Conservation (phyloP, 2,329 filamentous ascomycete genomes). For the Colletotrichum chlorophyti region DNA sequence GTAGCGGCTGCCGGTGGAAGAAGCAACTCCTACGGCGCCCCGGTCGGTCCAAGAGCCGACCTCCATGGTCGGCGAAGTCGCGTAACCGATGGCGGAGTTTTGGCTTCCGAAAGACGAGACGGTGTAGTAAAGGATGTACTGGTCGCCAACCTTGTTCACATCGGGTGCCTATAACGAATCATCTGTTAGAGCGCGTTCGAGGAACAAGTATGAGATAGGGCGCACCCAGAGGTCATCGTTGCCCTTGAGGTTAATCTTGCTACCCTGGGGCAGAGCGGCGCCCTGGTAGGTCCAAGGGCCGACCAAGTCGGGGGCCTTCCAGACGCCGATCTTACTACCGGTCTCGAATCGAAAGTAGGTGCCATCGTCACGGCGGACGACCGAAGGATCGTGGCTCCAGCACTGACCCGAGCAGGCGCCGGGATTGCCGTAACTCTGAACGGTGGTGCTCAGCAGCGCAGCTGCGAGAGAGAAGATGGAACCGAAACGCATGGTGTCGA, state of each 20-base stretch:
- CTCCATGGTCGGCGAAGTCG: slow-evolving; percentile 53
- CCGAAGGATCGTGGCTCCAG: slow-evolving; percentile 45
- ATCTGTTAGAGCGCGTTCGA: not conserved
- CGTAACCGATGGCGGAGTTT: slow-evolving; percentile 65
- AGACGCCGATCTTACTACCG: slow-evolving; percentile 46
- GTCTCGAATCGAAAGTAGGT: slow-evolving; percentile 52
- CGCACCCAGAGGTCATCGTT: slow-evolving; percentile 51
- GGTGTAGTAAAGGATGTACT: slow-evolving; percentile 73
- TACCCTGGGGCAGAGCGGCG: slow-evolving; percentile 44
- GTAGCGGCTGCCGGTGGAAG: slow-evolving; percentile 50
- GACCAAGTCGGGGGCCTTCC: slow-evolving; percentile 42
- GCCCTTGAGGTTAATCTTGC: slow-evolving; percentile 46
- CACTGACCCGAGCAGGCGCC: slow-evolving; percentile 45
- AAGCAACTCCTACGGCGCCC: slow-evolving; percentile 59
- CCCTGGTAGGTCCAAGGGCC: slow-evolving; percentile 52
- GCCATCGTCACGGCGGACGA: slow-evolving; percentile 47
- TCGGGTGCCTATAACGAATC: slow-evolving; percentile 63
- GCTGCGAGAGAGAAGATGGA: slow-evolving; percentile 20
- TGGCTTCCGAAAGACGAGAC: slow-evolving; percentile 69
- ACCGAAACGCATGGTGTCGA: slow-evolving; percentile 13
- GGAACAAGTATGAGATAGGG: not conserved
- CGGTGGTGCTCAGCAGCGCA: slow-evolving; percentile 9
- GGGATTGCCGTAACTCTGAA: slow-evolving; percentile 37
- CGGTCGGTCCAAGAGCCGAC: slow-evolving; percentile 66
- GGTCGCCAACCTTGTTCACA: slow-evolving; percentile 59